These are phyloP conservation scores for Halocafeteria seosinensis DNA, from an alignment of 108 stramenopile species.

Conservation along the genomic window DNA sequence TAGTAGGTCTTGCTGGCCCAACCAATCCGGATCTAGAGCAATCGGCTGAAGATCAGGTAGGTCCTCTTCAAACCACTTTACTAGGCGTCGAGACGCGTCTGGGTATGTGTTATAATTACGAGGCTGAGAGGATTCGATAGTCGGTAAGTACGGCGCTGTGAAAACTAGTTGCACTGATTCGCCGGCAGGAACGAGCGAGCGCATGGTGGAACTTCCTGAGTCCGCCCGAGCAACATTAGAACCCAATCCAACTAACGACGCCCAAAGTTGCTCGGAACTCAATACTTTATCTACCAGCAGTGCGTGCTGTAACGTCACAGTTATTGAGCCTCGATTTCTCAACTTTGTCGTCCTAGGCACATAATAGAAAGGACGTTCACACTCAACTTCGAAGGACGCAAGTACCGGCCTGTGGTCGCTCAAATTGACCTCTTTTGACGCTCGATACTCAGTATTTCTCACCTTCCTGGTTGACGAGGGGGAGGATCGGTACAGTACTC, in stretches of 20 bases:
- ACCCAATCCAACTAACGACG: not conserved
- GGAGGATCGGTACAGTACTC: conserved; percentile 20
- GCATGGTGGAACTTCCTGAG: not conserved
- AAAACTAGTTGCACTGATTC: no score
- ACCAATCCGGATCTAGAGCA: no score
- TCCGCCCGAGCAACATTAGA: not conserved
- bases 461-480: not conserved
- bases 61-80: no score
- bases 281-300: not conserved
- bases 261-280: not conserved
- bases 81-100: no score
- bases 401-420: conserved; percentile 18
- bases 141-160: no score
- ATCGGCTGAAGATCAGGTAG: no score
- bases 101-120: no score
- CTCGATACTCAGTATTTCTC: not conserved
- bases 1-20: no score
- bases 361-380: not conserved
- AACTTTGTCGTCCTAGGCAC: not conserved
- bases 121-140: no score
- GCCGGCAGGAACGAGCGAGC: no score
- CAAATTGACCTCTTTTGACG: not conserved
- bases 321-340: not conserved
- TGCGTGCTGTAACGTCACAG: not conserved
- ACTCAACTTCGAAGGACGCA: conserved; percentile 8